Conservation (phyloP, 192 early-diverging fungal species). For the Piromyces finnis region DNA sequence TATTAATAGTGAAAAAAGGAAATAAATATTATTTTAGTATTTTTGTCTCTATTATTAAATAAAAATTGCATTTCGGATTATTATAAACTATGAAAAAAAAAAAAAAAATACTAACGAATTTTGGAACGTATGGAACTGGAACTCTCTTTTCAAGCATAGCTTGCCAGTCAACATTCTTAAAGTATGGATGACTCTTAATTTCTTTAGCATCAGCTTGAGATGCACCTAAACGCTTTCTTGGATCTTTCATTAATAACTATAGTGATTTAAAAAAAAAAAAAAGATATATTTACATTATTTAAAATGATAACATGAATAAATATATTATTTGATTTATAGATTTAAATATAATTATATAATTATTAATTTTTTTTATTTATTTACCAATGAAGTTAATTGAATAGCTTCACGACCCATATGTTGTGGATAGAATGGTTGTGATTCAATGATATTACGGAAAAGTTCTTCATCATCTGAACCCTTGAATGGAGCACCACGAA, state of each 20-base stretch:
- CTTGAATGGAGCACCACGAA: conserved; percentile 69
- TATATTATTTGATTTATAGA: no score
- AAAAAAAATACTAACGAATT: background rate
- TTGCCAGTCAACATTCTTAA: background rate
- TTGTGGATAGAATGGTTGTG: conserved; percentile 85
- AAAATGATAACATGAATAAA: no score
- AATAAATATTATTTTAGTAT: no score
- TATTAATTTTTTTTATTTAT: no score
- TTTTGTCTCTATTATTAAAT: no score
- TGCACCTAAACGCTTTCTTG: background rate
- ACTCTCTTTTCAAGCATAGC: background rate
- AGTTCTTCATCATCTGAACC: conserved; percentile 96
- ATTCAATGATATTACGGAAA: conserved; percentile 89
- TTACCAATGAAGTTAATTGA: background rate
- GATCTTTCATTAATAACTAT: background rate
- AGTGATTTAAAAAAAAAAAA: conserved; percentile 35
- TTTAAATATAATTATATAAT: no score
- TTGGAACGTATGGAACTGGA: background rate
- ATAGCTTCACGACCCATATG: conserved; percentile 88
- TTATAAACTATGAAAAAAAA: background rate
- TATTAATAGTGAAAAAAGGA: no score
- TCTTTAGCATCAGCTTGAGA: background rate
- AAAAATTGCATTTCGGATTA: no score
- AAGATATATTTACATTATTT: background rate
- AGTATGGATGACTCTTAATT: background rate